These are phyloP conservation scores for Globisporangium rhizosaccharum DNA, from an alignment of 352 stramenopile genomes.

Conservation along the genomic window DNA sequence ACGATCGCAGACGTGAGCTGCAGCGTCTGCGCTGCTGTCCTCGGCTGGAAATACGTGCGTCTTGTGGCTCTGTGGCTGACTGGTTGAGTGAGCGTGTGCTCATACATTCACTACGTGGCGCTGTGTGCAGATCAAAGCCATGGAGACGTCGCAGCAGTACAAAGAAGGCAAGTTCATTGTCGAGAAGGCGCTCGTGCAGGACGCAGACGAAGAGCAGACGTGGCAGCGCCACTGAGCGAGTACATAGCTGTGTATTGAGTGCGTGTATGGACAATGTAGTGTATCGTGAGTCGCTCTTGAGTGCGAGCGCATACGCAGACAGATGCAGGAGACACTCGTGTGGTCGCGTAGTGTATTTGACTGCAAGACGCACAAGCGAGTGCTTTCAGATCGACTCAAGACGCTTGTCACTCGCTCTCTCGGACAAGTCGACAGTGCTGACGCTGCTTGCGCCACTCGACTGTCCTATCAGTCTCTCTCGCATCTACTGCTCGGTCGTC, in stretches of 20 bases:
- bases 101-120: too few relatives aligned
- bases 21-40: constrained; percentile 45
- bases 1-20: constrained; percentile 69
- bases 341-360: too few relatives aligned
- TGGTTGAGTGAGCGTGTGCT: background rate
- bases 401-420: too few relatives aligned
- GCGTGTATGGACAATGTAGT: background rate
- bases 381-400: too few relatives aligned
- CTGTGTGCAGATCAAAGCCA: constrained; percentile 53
- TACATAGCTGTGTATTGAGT: background rate
- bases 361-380: too few relatives aligned
- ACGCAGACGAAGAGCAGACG: constrained; percentile 47
- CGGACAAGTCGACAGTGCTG: too few relatives aligned
- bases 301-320: too few relatives aligned
- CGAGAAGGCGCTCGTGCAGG: constrained; percentile 66
- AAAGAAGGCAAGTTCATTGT: constrained; percentile 85
- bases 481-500: background rate
- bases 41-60: constrained; percentile 84
- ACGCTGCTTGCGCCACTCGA: background rate
- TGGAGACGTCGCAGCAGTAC: constrained; percentile 80
- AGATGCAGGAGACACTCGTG: too few relatives aligned
- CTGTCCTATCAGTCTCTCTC: background rate
- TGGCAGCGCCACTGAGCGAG: constrained; percentile 25
- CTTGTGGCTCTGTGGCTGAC: background rate
- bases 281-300: background rate